A percentile compares a stretch with the other conserved stretches of the same genome.
These are phyloP conservation scores for Dryas octopetala DNA, from an alignment of 306 rosid genomes.

Conservation along the genomic window DNA sequence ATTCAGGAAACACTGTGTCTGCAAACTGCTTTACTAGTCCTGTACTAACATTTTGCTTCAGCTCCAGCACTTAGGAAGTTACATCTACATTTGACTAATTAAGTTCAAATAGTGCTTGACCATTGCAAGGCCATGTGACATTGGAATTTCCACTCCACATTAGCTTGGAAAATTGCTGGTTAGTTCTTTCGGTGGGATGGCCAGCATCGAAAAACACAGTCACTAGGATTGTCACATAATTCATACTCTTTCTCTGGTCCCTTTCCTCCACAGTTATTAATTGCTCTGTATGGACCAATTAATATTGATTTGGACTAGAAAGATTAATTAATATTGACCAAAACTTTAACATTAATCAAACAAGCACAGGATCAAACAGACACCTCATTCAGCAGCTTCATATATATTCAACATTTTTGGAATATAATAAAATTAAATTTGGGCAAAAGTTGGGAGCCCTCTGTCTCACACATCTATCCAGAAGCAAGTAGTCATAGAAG, in stretches of 20 bases:
- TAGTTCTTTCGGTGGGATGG: conserved; percentile 42
- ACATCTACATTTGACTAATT: too few relatives aligned
- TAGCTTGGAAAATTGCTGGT: conserved; percentile 32
- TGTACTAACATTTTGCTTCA: neutral
- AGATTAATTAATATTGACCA: too few relatives aligned
- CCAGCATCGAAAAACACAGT: conserved; percentile 45
- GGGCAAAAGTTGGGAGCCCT: too few relatives aligned
- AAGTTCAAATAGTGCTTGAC: neutral
- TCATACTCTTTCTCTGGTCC: conserved; percentile 34
- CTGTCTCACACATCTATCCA: too few relatives aligned
- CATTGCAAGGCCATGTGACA: conserved; percentile 33
- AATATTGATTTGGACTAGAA: too few relatives aligned
- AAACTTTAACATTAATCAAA: too few relatives aligned
- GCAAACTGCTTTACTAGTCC: neutral
- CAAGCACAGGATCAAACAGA: too few relatives aligned
- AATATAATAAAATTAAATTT: too few relatives aligned
- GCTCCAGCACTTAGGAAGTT: neutral
- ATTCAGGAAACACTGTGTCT: neutral
- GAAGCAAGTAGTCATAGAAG: too few relatives aligned
- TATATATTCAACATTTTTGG: too few relatives aligned
- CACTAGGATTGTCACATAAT: conserved; percentile 36
- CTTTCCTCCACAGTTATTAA: conserved; percentile 60
- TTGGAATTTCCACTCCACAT: conserved; percentile 36
- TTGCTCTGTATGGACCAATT: conserved; percentile 55
- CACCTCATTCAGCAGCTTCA: too few relatives aligned